A percentile compares a stretch with the other conserved stretches of the same genome.
Conservation (phyloP, 345 rosid genomes). For the Citrus sinensis region DNA sequence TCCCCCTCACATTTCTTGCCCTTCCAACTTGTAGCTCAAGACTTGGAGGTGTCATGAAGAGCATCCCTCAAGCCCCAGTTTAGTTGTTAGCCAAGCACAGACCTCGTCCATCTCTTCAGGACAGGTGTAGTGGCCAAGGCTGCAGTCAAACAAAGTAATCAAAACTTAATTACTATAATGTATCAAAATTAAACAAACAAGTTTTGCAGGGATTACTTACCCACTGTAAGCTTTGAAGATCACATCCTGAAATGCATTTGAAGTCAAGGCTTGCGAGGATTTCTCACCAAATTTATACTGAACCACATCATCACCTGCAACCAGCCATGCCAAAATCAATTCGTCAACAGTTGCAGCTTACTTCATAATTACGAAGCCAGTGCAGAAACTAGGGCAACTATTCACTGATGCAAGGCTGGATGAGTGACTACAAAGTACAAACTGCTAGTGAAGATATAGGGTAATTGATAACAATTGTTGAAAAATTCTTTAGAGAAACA, state of each 20-base stretch:
- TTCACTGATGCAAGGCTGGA: not conserved
- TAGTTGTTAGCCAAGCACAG: conserved; percentile 71
- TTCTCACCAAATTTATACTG: conserved; percentile 82
- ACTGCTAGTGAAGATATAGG: not conserved
- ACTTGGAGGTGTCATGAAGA: conserved; percentile 20
- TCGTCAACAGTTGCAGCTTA: not conserved
- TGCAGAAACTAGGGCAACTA: not conserved
- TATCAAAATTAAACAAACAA: not conserved
- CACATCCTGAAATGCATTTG: conserved; percentile 64
- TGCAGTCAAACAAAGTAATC: conserved; percentile 19
- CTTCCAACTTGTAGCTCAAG: not conserved
- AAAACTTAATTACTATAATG: not conserved
- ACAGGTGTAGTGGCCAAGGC: conserved; percentile 89
- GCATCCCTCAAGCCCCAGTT: conserved; percentile 54
- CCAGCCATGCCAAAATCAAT: conserved; percentile 12
- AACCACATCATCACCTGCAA: conserved; percentile 89
- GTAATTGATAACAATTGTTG: not conserved
- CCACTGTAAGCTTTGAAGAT: conserved; percentile 74
- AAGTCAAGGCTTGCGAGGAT: conserved; percentile 54
- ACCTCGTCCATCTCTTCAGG: conserved; percentile 89
- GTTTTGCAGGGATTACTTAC: conserved; percentile 27
- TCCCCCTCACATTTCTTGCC: not conserved
- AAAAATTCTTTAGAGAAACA: not conserved
- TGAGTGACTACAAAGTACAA: not conserved
- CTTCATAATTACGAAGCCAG: not conserved